Evolutionary conservation across 306 rosid genomes (phyloP).

Genomic region (Vigna angularis): DNA sequence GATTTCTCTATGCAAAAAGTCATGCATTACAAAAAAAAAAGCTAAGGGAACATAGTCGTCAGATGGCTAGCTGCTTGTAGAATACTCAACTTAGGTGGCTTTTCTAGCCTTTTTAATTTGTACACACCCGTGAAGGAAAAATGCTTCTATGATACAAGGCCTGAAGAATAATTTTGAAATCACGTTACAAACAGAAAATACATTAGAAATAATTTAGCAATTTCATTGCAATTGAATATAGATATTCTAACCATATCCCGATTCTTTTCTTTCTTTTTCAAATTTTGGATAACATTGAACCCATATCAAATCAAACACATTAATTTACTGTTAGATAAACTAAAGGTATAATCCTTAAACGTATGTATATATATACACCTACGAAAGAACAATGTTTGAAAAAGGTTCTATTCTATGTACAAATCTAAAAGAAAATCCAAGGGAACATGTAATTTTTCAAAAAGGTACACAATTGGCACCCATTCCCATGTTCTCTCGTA

Average conservation of each 20-base stretch:
- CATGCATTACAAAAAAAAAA: background rate
- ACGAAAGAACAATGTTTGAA: background rate
- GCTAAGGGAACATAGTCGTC: background rate
- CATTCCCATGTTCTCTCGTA: too few species aligned
- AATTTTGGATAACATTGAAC: background rate
- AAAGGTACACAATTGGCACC: conserved; percentile 11
- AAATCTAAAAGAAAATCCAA: background rate
- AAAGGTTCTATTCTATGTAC: background rate
- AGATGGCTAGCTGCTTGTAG: conserved; percentile 12
- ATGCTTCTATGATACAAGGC: background rate
- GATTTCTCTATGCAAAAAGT: background rate
- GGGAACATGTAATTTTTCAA: background rate
- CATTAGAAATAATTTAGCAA: background rate
- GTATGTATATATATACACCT: background rate
- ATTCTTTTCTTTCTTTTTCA: background rate
- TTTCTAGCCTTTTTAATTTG: background rate
- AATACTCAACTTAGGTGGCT: conserved; percentile 9
- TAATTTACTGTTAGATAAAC: background rate
- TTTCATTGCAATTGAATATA: background rate
- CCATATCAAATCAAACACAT: background rate
- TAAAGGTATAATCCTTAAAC: background rate
- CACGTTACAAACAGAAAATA: background rate
- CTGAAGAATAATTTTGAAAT: background rate
- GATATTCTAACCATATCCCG: background rate
- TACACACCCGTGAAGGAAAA: background rate